These are phyloP conservation scores for Rhynchosporium agropyri DNA, from an alignment of 2,329 filamentous ascomycete genomes.

Conservation along the genomic window DNA sequence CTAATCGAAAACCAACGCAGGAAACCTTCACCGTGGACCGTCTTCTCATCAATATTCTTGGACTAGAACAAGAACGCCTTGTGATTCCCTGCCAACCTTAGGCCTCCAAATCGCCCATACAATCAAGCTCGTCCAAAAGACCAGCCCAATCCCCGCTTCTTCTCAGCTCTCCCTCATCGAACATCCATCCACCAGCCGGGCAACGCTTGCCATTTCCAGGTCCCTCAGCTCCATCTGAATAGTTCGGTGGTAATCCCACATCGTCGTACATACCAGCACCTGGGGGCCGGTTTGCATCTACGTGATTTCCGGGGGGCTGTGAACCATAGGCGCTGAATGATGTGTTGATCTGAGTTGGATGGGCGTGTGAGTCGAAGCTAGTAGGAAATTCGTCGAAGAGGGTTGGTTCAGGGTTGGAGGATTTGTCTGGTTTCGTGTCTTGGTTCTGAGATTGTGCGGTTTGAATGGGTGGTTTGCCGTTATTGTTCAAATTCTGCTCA, in stretches of 20 bases:
- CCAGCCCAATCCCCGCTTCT: background rate
- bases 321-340: background rate
- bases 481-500: background rate
- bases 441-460: background rate
- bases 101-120: background rate
- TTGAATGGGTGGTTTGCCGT: background rate
- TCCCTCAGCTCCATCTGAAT: background rate
- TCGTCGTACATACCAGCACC: background rate
- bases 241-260: background rate
- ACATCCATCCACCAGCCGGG: conserved; percentile 14
- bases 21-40: no score
- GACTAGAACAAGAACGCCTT: no score
- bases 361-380: background rate
- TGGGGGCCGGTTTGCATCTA: no score
- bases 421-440: background rate
- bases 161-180: conserved; percentile 8
- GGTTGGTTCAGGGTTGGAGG: background rate
- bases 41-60: no score
- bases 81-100: background rate
- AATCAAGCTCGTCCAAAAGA: conserved; percentile 10
- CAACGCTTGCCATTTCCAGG: background rate
- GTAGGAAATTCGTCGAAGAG: background rate
- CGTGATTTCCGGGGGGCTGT: background rate
- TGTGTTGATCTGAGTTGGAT: background rate
- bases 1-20: no score